A percentile compares a stretch with the other conserved stretches of the same genome.
phyloP scores from a whole-genome alignment of 2,329 filamentous ascomycete species.

The Graphilbum ipis-grandicollis region DNA sequence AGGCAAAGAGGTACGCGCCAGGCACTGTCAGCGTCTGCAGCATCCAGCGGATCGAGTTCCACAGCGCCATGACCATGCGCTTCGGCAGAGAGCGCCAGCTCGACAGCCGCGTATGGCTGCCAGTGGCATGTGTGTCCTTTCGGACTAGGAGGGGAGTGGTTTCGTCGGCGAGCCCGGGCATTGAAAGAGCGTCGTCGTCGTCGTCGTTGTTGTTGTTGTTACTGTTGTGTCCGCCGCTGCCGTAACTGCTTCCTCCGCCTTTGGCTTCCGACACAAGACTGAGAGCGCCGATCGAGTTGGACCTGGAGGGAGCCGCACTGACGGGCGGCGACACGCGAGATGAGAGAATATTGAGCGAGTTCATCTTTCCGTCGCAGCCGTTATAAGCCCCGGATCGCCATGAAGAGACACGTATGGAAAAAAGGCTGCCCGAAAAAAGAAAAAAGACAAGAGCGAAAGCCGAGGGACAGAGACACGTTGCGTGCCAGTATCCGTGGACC shows the following conservation, averaged over 20 bases:
- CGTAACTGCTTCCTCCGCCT: slow-evolving; percentile 17
- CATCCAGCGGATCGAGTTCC: slow-evolving; percentile 62
- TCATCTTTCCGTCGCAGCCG: slow-evolving; percentile 46
- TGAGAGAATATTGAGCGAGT: slow-evolving; percentile 89
- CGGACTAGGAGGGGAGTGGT: slow-evolving; percentile 45
- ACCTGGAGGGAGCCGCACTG: slow-evolving; percentile 37
- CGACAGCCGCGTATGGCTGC: slow-evolving; percentile 15
- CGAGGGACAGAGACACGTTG: too few species aligned
- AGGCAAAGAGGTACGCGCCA: slow-evolving; percentile 62
- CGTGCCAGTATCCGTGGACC: too few species aligned
- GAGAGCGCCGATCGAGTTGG: slow-evolving; percentile 41
- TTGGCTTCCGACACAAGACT: slow-evolving; percentile 27
- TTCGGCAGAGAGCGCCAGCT: slow-evolving; percentile 44
- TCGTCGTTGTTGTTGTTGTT: slow-evolving; percentile 5
- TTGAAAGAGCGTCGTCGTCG: not conserved
- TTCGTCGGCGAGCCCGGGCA: slow-evolving; percentile 34
- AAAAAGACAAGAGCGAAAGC: not conserved
- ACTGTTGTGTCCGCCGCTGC: slow-evolving; percentile 9
- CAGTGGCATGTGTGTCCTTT: slow-evolving; percentile 7
- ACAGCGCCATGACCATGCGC: slow-evolving; percentile 52
- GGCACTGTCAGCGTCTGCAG: slow-evolving; percentile 65
- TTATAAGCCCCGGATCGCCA: not conserved
- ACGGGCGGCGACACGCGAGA: slow-evolving; percentile 54
- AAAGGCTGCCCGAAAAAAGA: not conserved
- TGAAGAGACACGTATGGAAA: not conserved